Conservation (phyloP, 2,329 filamentous ascomycete genomes). For the Aspergillus japonicus region DNA sequence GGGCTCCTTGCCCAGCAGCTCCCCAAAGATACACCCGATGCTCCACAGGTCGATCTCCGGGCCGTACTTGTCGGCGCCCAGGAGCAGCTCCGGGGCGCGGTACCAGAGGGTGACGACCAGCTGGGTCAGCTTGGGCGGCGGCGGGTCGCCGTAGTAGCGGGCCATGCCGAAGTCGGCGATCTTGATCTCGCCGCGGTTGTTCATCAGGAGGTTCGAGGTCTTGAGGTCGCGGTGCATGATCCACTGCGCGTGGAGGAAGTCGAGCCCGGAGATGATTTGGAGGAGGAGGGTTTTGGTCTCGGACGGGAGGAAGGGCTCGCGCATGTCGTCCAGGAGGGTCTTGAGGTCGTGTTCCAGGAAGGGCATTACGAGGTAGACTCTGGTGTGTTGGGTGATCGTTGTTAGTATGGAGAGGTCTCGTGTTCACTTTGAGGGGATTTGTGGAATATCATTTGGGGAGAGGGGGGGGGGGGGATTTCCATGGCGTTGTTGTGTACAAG, state of each 20-base stretch:
- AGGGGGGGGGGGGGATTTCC: no score
- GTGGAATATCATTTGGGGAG: no score
- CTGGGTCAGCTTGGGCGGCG: conserved; percentile 76
- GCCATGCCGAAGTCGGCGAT: conserved; percentile 99
- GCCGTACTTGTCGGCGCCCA: conserved; percentile 75
- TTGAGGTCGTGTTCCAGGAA: conserved; percentile 97
- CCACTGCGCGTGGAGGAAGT: conserved; percentile 84
- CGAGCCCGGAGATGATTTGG: conserved; percentile 76
- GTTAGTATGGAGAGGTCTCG: background rate
- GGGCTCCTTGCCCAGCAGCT: conserved; percentile 79
- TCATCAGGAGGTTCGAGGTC: conserved; percentile 89
- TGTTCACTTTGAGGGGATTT: no score
- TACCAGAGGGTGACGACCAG: conserved; percentile 98
- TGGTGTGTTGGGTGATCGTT: conserved; percentile 38
- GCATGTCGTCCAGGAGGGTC: conserved; percentile 88
- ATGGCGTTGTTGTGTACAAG: no score
- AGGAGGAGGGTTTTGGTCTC: conserved; percentile 88
- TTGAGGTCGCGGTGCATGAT: conserved; percentile 94
- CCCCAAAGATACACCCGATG: conserved; percentile 91
- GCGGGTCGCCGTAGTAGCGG: conserved; percentile 79
- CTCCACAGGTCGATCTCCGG: conserved; percentile 90
- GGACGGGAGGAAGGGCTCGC: conserved; percentile 85
- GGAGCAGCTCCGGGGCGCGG: conserved; percentile 82
- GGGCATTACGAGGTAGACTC: conserved; percentile 92
- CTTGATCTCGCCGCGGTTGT: conserved; percentile 91